These are phyloP conservation scores for Chalaropsis ovoidea DNA, from an alignment of 2,329 filamentous ascomycete genomes.

Conservation along the genomic window DNA sequence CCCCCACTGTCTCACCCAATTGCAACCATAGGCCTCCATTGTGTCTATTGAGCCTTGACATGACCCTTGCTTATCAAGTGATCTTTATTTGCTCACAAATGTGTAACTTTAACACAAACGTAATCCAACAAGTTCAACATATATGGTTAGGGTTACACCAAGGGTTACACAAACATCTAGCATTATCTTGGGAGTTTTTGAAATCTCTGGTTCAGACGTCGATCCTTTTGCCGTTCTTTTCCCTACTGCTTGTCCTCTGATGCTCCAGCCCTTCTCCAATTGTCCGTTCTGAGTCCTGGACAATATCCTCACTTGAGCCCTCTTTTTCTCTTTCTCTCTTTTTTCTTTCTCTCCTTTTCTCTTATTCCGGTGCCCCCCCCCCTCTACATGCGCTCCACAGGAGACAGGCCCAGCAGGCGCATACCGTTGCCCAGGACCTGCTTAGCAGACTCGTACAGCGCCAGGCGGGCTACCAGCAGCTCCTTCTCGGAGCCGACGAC, in stretches of 20 bases:
- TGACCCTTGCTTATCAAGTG: neutral
- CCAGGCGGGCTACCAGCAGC: slow-evolving; percentile 61
- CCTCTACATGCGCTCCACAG: slow-evolving; percentile 47
- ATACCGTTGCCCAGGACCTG: slow-evolving; percentile 75
- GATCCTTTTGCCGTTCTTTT: neutral
- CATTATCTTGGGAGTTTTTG: neutral
- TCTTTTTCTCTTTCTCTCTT: neutral
- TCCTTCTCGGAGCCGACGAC: slow-evolving; percentile 70
- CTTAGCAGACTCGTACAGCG: slow-evolving; percentile 65
- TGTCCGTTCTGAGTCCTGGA: slow-evolving; percentile 14
- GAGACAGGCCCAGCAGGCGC: slow-evolving; percentile 65
- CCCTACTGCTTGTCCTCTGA: neutral
- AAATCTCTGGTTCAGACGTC: neutral
- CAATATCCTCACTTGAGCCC: neutral
- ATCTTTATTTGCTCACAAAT: too few relatives aligned
- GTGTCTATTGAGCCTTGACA: neutral
- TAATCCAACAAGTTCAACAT: too few relatives aligned
- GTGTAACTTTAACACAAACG: too few relatives aligned
- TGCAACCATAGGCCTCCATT: neutral
- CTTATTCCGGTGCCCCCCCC: neutral
- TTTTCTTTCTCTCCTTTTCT: neutral
- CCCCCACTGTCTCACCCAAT: neutral
- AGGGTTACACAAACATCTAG: too few relatives aligned
- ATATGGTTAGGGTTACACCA: too few relatives aligned
- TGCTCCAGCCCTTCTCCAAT: neutral